These are phyloP conservation scores for Gastrolobium villosum DNA, from an alignment of 306 rosid genomes.

Conservation along the genomic window DNA sequence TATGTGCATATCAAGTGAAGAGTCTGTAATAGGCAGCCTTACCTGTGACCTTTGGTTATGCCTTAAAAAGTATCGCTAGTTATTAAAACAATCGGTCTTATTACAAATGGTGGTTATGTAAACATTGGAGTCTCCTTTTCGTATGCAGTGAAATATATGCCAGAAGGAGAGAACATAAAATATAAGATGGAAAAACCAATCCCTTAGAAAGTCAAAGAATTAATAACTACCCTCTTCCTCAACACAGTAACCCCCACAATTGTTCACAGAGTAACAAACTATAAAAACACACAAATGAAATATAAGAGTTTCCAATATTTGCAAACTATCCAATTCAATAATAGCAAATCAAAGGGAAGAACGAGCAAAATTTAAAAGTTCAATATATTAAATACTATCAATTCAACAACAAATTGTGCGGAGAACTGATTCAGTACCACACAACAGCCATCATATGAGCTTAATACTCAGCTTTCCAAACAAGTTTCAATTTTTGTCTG, in stretches of 20 bases:
- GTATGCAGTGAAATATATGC: not conserved
- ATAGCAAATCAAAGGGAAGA: not conserved
- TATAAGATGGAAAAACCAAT: conserved; percentile 16
- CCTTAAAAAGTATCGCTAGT: not conserved
- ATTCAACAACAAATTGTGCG: conserved; percentile 31
- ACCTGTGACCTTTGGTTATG: too few relatives aligned
- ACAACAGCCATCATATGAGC: conserved; percentile 42
- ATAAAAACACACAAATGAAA: not conserved
- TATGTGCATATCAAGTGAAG: too few relatives aligned
- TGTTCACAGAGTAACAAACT: not conserved
- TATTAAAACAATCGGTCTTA: not conserved
- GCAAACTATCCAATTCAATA: conserved; percentile 32
- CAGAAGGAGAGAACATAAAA: conserved; percentile 3
- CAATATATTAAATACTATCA: conserved; percentile 22
- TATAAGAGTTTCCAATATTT: conserved; percentile 26
- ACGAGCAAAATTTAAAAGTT: conserved; percentile 14
- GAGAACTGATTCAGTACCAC: conserved; percentile 21
- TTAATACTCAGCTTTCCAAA: conserved; percentile 43
- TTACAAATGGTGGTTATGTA: not conserved
- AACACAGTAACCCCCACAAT: not conserved
- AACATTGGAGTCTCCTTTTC: conserved; percentile 18
- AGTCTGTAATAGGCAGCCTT: too few relatives aligned
- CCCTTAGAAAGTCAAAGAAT: conserved; percentile 14
- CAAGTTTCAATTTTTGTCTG: conserved; percentile 38
- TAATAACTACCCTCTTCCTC: conserved; percentile 12